Conservation (phyloP, 257 asterid species). For the Scutellaria minor region DNA sequence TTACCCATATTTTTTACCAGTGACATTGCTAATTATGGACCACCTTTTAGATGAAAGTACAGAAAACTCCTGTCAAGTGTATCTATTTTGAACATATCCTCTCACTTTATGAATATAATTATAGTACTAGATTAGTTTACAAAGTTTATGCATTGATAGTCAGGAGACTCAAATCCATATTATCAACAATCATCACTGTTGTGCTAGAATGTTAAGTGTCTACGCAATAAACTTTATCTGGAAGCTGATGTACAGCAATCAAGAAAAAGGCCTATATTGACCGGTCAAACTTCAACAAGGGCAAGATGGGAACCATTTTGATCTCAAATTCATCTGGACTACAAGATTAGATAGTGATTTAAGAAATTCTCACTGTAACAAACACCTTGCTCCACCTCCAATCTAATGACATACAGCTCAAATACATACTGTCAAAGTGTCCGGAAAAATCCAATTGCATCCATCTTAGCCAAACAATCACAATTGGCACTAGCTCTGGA, state of each 20-base stretch:
- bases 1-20: slow-evolving; percentile 9
- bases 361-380: slow-evolving; percentile 6
- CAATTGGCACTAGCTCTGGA: slow-evolving; percentile 1
- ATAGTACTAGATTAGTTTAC: slow-evolving; percentile 4
- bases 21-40: background rate
- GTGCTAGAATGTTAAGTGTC: background rate
- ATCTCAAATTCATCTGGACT: background rate
- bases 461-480: slow-evolving; percentile 11
- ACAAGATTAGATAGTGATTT: slow-evolving; percentile 20
- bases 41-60: background rate
- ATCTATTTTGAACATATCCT: background rate
- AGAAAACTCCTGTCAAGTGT: background rate
- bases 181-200: background rate
- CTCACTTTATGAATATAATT: background rate
- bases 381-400: background rate
- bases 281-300: slow-evolving; percentile 3
- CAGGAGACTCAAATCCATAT: slow-evolving; percentile 19
- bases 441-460: slow-evolving; percentile 15
- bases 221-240: background rate
- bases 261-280: background rate
- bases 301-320: background rate
- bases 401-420: background rate
- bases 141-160: background rate
- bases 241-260: slow-evolving; percentile 3
- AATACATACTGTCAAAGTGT: background rate